Percentiles rank a stretch among this genome's conserved stretches.
phyloP scores from a whole-genome alignment of 192 early-diverging fungal genomes.

The Phycomyces nitens region DNA sequence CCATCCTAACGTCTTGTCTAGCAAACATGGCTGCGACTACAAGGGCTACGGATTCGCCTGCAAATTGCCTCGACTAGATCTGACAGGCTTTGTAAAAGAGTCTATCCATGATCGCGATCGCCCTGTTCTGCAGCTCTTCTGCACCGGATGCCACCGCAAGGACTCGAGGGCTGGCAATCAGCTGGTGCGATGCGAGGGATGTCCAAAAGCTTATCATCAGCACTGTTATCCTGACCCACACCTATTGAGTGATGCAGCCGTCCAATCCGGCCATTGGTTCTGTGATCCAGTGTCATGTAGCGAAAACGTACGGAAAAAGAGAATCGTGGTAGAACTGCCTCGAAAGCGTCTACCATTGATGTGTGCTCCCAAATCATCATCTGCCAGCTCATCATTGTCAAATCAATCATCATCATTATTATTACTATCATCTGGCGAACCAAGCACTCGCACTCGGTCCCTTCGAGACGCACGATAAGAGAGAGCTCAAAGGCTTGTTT shows the following conservation, averaged over 20 bases:
- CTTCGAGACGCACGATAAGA: constrained; percentile 6
- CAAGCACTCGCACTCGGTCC: constrained; percentile 10
- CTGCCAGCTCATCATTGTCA: neutral
- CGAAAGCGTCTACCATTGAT: constrained; percentile 60
- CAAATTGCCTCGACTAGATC: constrained; percentile 81
- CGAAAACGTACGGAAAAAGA: constrained; percentile 49
- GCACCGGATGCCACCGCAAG: constrained; percentile 70
- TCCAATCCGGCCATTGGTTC: constrained; percentile 52
- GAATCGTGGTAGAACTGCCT: constrained; percentile 58
- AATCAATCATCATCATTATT: too few species aligned
- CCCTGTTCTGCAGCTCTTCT: constrained; percentile 85
- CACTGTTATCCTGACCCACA: constrained; percentile 37
- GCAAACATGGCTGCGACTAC: constrained; percentile 93
- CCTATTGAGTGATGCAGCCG: constrained; percentile 35
- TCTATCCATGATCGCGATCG: constrained; percentile 71
- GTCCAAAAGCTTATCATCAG: constrained; percentile 80
- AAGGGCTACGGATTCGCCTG: constrained; percentile 92
- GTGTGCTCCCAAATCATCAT: constrained; percentile 43
- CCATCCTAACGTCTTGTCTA: too few species aligned
- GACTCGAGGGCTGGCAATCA: constrained; percentile 59
- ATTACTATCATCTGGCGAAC: neutral
- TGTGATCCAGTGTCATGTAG: constrained; percentile 57
- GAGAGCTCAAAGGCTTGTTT: neutral
- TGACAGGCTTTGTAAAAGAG: constrained; percentile 72
- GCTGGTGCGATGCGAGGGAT: constrained; percentile 82